A percentile compares a stretch with the other conserved stretches of the same genome.
These are phyloP conservation scores for Aspergillus fumigatus DNA, from an alignment of 2,329 filamentous ascomycete species.

Conservation along the genomic window DNA sequence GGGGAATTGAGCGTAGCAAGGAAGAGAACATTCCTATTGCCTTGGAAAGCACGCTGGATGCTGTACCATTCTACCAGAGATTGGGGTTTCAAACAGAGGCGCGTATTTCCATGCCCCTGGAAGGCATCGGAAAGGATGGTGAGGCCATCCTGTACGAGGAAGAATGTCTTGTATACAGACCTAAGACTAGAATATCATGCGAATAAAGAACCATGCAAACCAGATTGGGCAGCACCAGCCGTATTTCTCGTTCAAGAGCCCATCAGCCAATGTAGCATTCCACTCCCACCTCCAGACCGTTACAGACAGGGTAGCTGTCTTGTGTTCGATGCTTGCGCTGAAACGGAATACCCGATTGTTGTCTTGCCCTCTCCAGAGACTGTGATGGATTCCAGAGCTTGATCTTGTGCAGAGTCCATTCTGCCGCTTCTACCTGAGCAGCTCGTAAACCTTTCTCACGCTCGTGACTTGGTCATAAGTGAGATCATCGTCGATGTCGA, in stretches of 20 bases:
- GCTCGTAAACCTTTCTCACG: constrained; percentile 15
- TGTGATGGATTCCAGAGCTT: constrained; percentile 19
- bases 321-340: constrained; percentile 6
- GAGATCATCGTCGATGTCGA: background rate
- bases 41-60: background rate
- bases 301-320: constrained; percentile 13
- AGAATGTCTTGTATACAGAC: background rate
- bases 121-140: background rate
- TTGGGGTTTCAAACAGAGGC: background rate
- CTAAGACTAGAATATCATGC: background rate
- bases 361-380: background rate
- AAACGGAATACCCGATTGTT: background rate
- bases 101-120: background rate
- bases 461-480: constrained; percentile 2
- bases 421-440: constrained; percentile 18
- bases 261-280: constrained; percentile 13
- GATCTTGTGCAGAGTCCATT: constrained; percentile 17
- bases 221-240: constrained; percentile 21
- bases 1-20: background rate
- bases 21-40: background rate
- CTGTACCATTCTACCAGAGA: background rate
- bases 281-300: constrained; percentile 17
- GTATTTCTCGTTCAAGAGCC: constrained; percentile 33
- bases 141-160: background rate
- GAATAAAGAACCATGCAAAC: too few species aligned